Base-by-base conservation (phyloP, 1,284 basidiomycete species). In the Apiotrichum gracile region DNA sequence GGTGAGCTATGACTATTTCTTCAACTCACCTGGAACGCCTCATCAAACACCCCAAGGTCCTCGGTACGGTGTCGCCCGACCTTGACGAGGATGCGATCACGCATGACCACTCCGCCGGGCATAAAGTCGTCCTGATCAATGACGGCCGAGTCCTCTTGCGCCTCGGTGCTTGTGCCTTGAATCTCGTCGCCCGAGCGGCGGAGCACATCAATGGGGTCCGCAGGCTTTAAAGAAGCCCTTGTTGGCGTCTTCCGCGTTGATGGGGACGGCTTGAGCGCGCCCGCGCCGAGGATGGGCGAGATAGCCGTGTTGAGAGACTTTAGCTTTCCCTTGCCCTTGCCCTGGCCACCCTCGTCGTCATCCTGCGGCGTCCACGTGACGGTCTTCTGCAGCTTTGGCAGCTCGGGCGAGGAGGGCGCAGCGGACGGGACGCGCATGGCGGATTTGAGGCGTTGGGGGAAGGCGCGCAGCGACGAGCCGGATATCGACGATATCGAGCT, bases 11-110 rank as follows among this genome's bases (percentile, higher is more conserved):
- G 5, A 26, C 5, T 21, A 4, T 27, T 34, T 24, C 5, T 2
- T n/a, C 5, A 38, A 49, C 67, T 49, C 52, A 68, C 68, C 57
- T 68, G 63, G 7, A 52, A 47, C 22, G 39, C 51, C 50, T 76
- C 73, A 52, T 74, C 66, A 34, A 68, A 76, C 1, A 16, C 21
- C 0, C 41, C 13, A 8, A 74, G 31, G 27, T 56, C 43, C 8
- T 66, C 63, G 26, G 68, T 63, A 2, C 64, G 49, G 42, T 73
- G 73, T 51, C 70, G 65, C 4, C 66, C 73, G 4, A 76, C 67
- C 35, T 64, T 57, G 29, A 74, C 68, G 4, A 74, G 60, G 62
- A 72, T 71, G 0, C 74, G 68, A 56, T 76, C 73, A 34, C 66
- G 62, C 60, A 72, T 60, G 45, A 73, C 63, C 4, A 73, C 60